Evolutionary conservation across 164 flowering plant species (phyloP), one percentile per base, ranked within the genome.

Genomic region (Brasenia schreberi): DNA sequence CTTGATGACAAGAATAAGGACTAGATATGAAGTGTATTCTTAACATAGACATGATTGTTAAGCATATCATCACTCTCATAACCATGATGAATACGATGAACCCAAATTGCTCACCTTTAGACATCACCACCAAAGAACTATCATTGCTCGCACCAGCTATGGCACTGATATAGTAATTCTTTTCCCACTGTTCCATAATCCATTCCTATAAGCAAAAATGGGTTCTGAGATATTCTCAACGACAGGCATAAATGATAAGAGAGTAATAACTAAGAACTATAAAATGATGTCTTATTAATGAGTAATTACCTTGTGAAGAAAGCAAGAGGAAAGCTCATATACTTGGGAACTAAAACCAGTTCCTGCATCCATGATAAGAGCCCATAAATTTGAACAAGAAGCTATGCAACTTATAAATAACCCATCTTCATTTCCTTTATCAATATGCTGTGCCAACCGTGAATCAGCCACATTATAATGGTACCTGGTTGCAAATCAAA

Each of bases 181-280:
- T 86, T 65, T 92, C 97, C 97, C 97, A 92, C 44, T 91, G 96
- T 72, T 91, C 96, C 97, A 91, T 87, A 52, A 91, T 91, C 97
- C 96, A 91, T 61, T 91, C 97, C 97, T 92, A 73, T 42, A 33
- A 5, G 61, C 65, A 49, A 69, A 71, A 18, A 63, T 59, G 67
- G 43, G 65, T 18, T 16, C 39, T 1, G 39, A 33, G 39, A 33
- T 33, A 33, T 44, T 12, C 42, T 11, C 49, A 42, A 66, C 43
- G 39, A 33, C 39, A 33, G 4, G 39, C 39, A 33, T 58, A 58
- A 58, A 58, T 58, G 60, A 58, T 58, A 58, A 12, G 60, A 1
- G 60, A 58, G 60, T 58, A 58, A 58, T 2, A 58, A 66, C 52
- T 52, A 56, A 66, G n/a, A 44, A 23, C 59, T 49, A 53, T 5